Evolutionary conservation across 1,139 yeast genomes (phyloP), one percentile per base, ranked within the genome.

Genomic region (Protomyces lactucae-debilis): DNA sequence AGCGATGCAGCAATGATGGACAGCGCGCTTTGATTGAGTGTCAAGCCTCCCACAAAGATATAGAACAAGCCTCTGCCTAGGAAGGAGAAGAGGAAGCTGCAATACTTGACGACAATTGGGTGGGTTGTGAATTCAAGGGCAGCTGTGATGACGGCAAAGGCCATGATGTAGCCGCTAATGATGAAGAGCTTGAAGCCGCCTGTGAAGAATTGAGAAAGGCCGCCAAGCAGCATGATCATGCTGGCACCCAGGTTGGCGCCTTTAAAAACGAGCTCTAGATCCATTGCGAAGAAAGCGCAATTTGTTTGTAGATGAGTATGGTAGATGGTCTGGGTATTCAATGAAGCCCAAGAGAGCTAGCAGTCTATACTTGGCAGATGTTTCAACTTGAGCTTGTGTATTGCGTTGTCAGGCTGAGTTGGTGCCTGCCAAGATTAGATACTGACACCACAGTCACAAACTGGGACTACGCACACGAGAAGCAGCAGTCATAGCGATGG

Each of bases 71-170:
- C 61, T 6, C 60, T 36, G 3, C 61, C 61, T n/a, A 46, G 35
- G 46, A 57, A 57, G 10, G 61, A 57, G 35, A 40, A 48, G 12
- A 57, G 61, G 36, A 57, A 57, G 5, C 55, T 46, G 23, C 55
- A 36, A 18, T 57, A 48, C 55, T 57, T 57, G 25, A 46, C 43
- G 23, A 43, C 21, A 40, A 46, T 18, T 2, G 61, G 61, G 28
- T 35, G 45, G 0, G 28, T 43, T 10, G 61, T 57, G 46, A 57
- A 16, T 28, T 57, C 61, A 23, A 57, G 43, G 10, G 55, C 55
- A 1, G 55, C 54, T 10, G 52, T 46, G 21, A 37, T 21, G 36
- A 52, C 39, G 46, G 55, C 61, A 46, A 57, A 36, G n/a, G 39
- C 52, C 28, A 57, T 32, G 18, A 57, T 16, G 23, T 46, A 57